Evolutionary conservation across 2,329 filamentous ascomycete species (phyloP), one percentile per base, ranked within the genome.

Genomic region (Colletotrichum siamense): DNA sequence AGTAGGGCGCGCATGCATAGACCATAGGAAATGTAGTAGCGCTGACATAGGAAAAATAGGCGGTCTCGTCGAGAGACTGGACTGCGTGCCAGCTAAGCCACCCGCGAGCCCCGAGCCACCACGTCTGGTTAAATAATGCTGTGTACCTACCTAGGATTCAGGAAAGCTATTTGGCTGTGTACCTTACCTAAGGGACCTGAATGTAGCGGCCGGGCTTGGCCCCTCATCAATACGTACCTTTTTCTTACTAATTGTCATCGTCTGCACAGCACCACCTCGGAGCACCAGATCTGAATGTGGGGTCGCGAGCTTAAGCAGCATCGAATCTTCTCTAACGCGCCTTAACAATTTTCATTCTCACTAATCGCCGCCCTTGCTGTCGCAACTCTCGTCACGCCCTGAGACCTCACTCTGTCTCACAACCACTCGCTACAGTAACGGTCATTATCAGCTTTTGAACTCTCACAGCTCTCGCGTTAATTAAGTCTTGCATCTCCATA

Each of bases 61-160:
- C n/a, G n/a, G n/a, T n/a, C n/a, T n/a, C n/a, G n/a, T 22, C 10
- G 28, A 39, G 9, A 28, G 18, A 26, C 32, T 26, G 30, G n/a
- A 44, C n/a, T 57, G 15, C 69, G 39, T 75, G 64, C 69, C 64
- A 64, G 30, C 69, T 64, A 76, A 76, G 73, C 73, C 64, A 72
- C 69, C 73, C 73, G 73, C 71, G 69, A 69, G 71, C 69, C 24
- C 73, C 69, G 73, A 62, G 69, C 73, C 39, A 75, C 73, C 62
- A 22, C 30, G 18, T 64, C 26, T 49, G 44, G 2, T 49, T n/a
- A 7, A 49, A 49, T 2, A 49, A 49, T 22, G 3, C 4, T 13
- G 2, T 30, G 24, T 34, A 62, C 59, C 24, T 34, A 62, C 59
- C 26, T 62, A 32, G 59, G 8, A 62, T 32, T 30, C 28, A 62